phyloP scores from a whole-genome alignment of 352 stramenopile species.

The Pythium folliculosum region DNA sequence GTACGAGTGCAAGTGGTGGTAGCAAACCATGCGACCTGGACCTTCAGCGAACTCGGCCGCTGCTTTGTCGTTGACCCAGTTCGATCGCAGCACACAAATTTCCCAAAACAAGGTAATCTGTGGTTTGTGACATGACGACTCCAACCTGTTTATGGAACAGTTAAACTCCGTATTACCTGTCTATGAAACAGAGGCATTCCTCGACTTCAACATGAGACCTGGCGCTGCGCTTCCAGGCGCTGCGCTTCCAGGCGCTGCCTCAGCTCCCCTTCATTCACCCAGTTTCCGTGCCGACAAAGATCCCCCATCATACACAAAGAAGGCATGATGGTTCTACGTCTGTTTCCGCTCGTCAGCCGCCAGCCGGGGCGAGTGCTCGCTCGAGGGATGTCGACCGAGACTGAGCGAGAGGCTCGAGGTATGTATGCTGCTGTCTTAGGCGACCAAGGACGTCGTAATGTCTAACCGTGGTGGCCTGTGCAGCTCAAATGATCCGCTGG shows the following conservation, averaged over 20 bases:
- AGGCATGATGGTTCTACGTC: too few relatives aligned
- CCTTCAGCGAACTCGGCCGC: too few relatives aligned
- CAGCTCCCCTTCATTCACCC: background rate
- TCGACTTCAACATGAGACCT: conserved; percentile 9
- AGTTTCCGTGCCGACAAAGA: too few relatives aligned
- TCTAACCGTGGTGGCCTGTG: background rate
- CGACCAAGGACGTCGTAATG: too few relatives aligned
- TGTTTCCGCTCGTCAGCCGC: background rate
- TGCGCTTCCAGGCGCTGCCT: background rate
- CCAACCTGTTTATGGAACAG: background rate
- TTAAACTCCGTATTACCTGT: background rate
- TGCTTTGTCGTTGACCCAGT: too few relatives aligned
- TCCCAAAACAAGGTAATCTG: too few relatives aligned
- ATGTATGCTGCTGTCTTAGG: background rate
- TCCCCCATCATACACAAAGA: too few relatives aligned
- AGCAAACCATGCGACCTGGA: too few relatives aligned
- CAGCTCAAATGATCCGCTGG: conserved; percentile 22
- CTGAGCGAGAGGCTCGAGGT: conserved; percentile 5
- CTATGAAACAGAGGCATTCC: background rate
- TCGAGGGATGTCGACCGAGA: background rate
- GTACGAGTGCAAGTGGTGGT: too few relatives aligned
- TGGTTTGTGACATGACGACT: too few relatives aligned
- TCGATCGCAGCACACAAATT: too few relatives aligned
- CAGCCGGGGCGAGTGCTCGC: background rate
- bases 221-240: too few relatives aligned